Evolutionary conservation across 306 rosid species (phyloP), one percentile per base, ranked within the genome.

Genomic region (Prunus campanulata): DNA sequence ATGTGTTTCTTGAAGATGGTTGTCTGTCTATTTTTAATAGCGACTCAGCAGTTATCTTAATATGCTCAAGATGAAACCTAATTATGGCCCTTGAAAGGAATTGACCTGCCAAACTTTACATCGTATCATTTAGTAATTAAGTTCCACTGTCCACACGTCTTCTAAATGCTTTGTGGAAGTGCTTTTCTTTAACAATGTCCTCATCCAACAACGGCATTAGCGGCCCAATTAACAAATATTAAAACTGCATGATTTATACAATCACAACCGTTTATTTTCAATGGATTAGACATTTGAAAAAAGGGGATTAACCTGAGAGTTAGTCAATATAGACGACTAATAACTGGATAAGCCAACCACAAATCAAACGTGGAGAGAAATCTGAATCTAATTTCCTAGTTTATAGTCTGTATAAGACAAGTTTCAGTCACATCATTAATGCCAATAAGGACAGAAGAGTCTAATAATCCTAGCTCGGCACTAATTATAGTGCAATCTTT

Each of bases 381-480:
- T 32, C 47, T 32, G 14, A 32, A 64, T 64, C 13, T 18, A 64
- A 30, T 64, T 64, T 32, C 68, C 4, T 8, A 18, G 2, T 32
- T 13, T 14, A 15, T 61, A 14, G 29, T 35, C 16, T 24, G n/a
- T 48, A 24, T n/a, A 18, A 25, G 27, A 32, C 8, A 79, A 39
- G 0, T 61, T 12, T 29, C n/a, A 25, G 48, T 74, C 71, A 48
- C 65, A 59, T 79, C 65, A 80, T 5, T 32, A 47, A 70, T 30
- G 16, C 59, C 20, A 18, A 8, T 15, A 14, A 60, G n/a, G 66
- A 16, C 67, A 14, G 2, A 2, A 63, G 5, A 29, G 6, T 25
- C 15, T 25, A 60, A 60, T 14, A 63, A 63, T 7, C 18, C 29
- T 25, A 60, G 66, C 68, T 63, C 15, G 14, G 48, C 69, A 65